Evolutionary conservation across 225 moss, liverwort and hornwort genomes (phyloP), one percentile per base, ranked within the genome.

Genomic region (Takakia lepidozioides): DNA sequence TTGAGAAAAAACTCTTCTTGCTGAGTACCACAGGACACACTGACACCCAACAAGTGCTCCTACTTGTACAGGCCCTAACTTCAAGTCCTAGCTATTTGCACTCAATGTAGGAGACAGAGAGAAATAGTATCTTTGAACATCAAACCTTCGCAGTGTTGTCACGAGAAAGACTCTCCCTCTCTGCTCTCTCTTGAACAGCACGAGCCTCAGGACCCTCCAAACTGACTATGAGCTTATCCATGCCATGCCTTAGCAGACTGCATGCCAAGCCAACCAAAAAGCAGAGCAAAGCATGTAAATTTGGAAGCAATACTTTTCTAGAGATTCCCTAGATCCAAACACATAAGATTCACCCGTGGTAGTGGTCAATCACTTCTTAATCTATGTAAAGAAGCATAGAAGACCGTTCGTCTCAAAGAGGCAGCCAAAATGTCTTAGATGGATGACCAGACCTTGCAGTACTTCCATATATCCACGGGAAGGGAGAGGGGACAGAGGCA

Each of bases 191-290:
- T 66, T 59, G 49, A 23, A 55, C 57, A n/a, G 49, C 59, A 24
- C 62, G 66, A 19, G 69, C 80, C 43, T 80, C 65, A 2, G 73
- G 14, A 23, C 57, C 63, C 40, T 87, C 83, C 58, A 83, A 62
- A 54, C 71, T 80, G 17, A 87, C 66, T 18, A 81, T 77, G 22
- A 87, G 64, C 43, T 83, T 80, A 19, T 83, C 62, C 87, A 87
- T 83, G 26, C 83, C 80, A 43, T 75, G 77, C 43, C 87, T 65
- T 30, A 87, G 69, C 18, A 74, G 59, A 68, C 73, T 68, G 56
- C 61, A 65, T 38, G 4, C 59, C 53, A 23, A 5, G 11, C 1
- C 38, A 36, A 19, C 43, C 22, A n/a, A 27, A 37, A 5, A 35
- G 9, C 1, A 54, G 15, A 43, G 16, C 43, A 43, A 19, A 38